Percentiles rank a stretch among this genome's conserved stretches.
These are phyloP conservation scores for Aspergillus diversus DNA, from an alignment of 495 filamentous ascomycete species.

Conservation along the genomic window DNA sequence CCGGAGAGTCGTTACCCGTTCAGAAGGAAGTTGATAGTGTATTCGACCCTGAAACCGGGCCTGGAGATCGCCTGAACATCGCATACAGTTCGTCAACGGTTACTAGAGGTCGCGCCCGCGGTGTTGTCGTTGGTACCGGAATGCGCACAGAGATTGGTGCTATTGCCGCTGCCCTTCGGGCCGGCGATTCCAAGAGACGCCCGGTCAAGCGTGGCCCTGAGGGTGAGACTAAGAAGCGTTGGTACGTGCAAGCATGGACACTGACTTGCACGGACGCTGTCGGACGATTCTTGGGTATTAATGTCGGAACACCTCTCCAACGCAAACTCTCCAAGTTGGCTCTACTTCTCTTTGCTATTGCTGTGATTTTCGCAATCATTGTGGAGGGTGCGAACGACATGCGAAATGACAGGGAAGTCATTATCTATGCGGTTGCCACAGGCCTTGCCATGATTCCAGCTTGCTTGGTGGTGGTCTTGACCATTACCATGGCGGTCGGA, in stretches of 20 bases:
- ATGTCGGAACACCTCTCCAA: slow-evolving; percentile 70
- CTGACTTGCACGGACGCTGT: slow-evolving; percentile 67
- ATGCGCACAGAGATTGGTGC: slow-evolving; percentile 74
- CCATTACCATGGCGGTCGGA: slow-evolving; percentile 75
- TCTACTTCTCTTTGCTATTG: slow-evolving; percentile 68
- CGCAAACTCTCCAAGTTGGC: slow-evolving; percentile 72
- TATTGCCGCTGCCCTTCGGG: slow-evolving; percentile 66
- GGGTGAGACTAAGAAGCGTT: slow-evolving; percentile 62
- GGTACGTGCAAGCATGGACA: slow-evolving; percentile 70
- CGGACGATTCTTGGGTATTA: slow-evolving; percentile 71
- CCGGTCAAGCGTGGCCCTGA: slow-evolving; percentile 60
- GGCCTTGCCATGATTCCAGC: slow-evolving; percentile 74
- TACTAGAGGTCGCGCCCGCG: slow-evolving; percentile 69
- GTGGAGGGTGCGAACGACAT: slow-evolving; percentile 66
- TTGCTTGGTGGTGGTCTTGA: slow-evolving; percentile 74
- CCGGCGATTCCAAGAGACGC: slow-evolving; percentile 47
- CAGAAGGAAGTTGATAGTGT: slow-evolving; percentile 55
- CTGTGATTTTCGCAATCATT: slow-evolving; percentile 69
- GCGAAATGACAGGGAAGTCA: slow-evolving; percentile 61
- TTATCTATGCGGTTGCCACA: slow-evolving; percentile 74
- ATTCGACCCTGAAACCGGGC: slow-evolving; percentile 55
- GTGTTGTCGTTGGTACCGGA: slow-evolving; percentile 71
- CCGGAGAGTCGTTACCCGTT: slow-evolving; percentile 78
- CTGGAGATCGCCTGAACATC: slow-evolving; percentile 73
- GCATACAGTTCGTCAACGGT: slow-evolving; percentile 73